These are phyloP conservation scores for Chaetomium fimeti DNA, from an alignment of 495 filamentous ascomycete genomes.

Conservation along the genomic window DNA sequence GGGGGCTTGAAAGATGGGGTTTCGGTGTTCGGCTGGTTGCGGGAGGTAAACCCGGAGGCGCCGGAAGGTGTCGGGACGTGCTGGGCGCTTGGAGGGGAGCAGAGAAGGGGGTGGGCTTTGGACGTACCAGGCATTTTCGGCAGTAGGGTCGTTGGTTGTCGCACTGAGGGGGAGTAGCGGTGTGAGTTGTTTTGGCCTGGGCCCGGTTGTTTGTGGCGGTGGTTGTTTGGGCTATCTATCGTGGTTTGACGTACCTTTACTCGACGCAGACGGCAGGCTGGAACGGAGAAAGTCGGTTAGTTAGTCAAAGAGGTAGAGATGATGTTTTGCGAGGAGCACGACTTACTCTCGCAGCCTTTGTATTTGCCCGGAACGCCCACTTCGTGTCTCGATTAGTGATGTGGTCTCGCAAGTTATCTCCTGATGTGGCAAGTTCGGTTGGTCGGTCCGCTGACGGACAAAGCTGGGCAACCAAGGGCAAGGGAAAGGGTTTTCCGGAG, in stretches of 20 bases:
- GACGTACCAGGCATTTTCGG: constrained; percentile 52
- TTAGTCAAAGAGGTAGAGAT: not conserved
- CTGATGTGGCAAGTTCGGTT: not conserved
- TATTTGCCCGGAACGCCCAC: constrained; percentile 51
- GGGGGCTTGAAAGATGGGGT: too few relatives aligned
- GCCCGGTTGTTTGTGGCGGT: not conserved
- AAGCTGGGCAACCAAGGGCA: not conserved
- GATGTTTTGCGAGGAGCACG: not conserved
- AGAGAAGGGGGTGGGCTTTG: too few relatives aligned
- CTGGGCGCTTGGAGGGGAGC: too few relatives aligned
- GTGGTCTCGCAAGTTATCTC: constrained; percentile 15
- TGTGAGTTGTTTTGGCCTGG: not conserved
- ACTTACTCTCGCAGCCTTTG: constrained; percentile 45
- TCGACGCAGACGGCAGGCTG: constrained; percentile 43
- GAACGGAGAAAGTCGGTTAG: not conserved
- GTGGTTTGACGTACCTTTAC: constrained; percentile 34
- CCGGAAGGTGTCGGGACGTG: too few relatives aligned
- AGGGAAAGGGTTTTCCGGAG: not conserved
- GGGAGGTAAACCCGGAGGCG: too few relatives aligned
- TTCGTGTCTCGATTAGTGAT: constrained; percentile 6
- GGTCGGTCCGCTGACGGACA: not conserved
- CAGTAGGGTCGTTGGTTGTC: constrained; percentile 63
- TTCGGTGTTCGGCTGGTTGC: too few relatives aligned
- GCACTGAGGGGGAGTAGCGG: constrained; percentile 35
- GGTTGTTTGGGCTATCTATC: not conserved